Evolutionary conservation across 176 grass and related monocot species (phyloP).

Genomic region (Bonia amplexicaulis): DNA sequence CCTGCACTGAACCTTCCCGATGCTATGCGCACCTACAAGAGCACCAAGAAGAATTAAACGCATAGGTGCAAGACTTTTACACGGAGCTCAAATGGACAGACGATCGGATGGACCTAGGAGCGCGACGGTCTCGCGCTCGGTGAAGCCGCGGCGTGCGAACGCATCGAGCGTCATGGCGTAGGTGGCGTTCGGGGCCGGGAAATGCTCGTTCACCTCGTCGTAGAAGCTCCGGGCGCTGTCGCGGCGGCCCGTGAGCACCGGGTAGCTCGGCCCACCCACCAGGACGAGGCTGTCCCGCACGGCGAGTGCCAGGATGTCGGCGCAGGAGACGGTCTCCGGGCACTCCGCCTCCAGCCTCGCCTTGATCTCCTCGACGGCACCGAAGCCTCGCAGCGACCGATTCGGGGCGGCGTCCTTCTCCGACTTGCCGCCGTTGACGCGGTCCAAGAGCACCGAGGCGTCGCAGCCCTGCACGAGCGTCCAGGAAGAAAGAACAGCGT

Average conservation of each 20-base stretch:
- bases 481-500: neutral
- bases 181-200: slow-evolving; percentile 47
- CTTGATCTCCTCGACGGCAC: slow-evolving; percentile 47
- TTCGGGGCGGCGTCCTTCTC: slow-evolving; percentile 53
- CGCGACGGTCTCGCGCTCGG: slow-evolving; percentile 49
- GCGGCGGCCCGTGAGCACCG: slow-evolving; percentile 47
- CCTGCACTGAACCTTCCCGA: slow-evolving; percentile 54
- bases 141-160: slow-evolving; percentile 55
- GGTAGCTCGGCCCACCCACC: slow-evolving; percentile 40
- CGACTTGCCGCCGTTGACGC: neutral
- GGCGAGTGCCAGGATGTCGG: slow-evolving; percentile 47
- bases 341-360: slow-evolving; percentile 36
- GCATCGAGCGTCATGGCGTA: slow-evolving; percentile 37
- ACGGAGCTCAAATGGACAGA: neutral
- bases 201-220: slow-evolving; percentile 7
- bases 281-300: slow-evolving; percentile 46
- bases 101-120: slow-evolving; percentile 21
- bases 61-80: neutral
- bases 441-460: slow-evolving; percentile 48
- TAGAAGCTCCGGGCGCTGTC: slow-evolving; percentile 36
- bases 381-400: slow-evolving; percentile 38
- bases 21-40: slow-evolving; percentile 53
- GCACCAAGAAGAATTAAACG: neutral
- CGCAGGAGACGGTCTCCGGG: slow-evolving; percentile 48
- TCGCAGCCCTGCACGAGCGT: slow-evolving; percentile 43